phyloP scores from a whole-genome alignment of 2,329 filamentous ascomycete species.

The Cytospora paraplurivora region DNA sequence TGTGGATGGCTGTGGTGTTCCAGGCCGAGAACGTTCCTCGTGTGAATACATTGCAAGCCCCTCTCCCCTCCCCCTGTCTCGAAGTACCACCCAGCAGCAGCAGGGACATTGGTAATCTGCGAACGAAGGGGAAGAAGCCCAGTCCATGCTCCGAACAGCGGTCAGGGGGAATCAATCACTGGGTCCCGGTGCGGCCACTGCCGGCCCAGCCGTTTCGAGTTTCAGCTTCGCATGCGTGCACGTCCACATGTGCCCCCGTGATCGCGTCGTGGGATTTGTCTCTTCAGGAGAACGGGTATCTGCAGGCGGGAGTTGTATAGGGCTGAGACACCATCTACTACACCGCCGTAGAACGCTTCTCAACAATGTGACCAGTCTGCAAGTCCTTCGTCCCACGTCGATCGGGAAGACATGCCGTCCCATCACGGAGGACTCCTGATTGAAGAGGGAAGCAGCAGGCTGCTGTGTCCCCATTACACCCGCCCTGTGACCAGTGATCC shows the following conservation, averaged over 20 bases:
- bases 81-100: neutral
- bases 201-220: neutral
- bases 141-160: neutral
- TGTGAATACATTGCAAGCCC: too few relatives aligned
- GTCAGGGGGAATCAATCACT: neutral
- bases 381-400: neutral
- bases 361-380: neutral
- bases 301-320: neutral
- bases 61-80: too few relatives aligned
- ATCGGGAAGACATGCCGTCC: slow-evolving; percentile 4
- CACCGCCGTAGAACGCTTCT: neutral
- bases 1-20: neutral
- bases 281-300: neutral
- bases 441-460: neutral
- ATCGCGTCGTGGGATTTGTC: neutral
- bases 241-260: neutral
- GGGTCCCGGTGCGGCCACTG: neutral
- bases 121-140: neutral
- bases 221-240: neutral
- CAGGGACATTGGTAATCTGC: neutral
- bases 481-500: neutral
- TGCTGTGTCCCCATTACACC: neutral
- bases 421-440: neutral
- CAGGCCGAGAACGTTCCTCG: neutral
- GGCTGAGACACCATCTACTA: neutral